These are phyloP conservation scores for Volvariella surrecta DNA, from an alignment of 1,284 basidiomycete genomes.

Conservation along the genomic window DNA sequence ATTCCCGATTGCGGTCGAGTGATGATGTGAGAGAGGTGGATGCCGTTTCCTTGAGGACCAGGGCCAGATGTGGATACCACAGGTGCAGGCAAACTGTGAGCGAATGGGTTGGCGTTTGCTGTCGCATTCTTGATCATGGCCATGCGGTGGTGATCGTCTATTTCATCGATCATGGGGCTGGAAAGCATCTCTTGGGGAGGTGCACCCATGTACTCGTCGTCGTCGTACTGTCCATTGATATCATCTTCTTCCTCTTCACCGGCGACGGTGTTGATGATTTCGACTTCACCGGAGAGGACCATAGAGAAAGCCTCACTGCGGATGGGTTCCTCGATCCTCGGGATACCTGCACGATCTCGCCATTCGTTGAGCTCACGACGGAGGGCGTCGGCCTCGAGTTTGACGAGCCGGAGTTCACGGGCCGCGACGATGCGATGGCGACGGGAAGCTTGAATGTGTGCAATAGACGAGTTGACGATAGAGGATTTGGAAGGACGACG, in stretches of 20 bases:
- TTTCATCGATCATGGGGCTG: conserved; percentile 16
- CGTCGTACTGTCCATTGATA: conserved; percentile 12
- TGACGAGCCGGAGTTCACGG: conserved; percentile 67
- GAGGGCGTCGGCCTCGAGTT: conserved; percentile 72
- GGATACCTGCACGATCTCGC: conserved; percentile 67
- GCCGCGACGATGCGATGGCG: conserved; percentile 73
- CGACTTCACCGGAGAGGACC: conserved; percentile 60
- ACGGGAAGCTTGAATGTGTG: conserved; percentile 75
- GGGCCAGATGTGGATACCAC: conserved; percentile 7
- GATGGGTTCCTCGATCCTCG: conserved; percentile 59
- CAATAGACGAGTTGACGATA: conserved; percentile 89
- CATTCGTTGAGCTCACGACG: conserved; percentile 83
- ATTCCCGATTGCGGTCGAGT: conserved; percentile 17
- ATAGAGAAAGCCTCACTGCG: conserved; percentile 62
- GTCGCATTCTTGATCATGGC: conserved; percentile 13
- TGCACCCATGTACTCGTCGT: conserved; percentile 11
- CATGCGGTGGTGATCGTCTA: conserved; percentile 18
- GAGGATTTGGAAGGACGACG: conserved; percentile 90
- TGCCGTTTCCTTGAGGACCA: conserved; percentile 10
- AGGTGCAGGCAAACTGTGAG: conserved; percentile 10
- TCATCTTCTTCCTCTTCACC: conserved; percentile 47
- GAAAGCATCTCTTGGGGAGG: conserved; percentile 2
- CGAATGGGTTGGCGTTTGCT: conserved; percentile 17
- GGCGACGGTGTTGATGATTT: conserved; percentile 43
- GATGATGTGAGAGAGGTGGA: conserved; percentile 18